These are phyloP conservation scores for Acanthamoeba rhysodes DNA, from an alignment of 208 protist genomes.

Conservation along the genomic window DNA sequence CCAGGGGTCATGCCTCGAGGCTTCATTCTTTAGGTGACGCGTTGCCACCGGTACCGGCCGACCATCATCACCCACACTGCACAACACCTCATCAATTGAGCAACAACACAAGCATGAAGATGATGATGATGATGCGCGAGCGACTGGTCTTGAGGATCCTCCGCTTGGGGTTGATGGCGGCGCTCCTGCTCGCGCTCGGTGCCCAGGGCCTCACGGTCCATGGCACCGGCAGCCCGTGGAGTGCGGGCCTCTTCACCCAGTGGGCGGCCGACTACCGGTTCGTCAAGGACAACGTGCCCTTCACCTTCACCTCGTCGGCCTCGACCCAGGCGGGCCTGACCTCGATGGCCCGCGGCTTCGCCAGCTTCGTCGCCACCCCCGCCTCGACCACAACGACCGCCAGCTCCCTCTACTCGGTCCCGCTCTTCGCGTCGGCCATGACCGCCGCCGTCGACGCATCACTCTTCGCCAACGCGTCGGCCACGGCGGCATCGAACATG, in stretches of 20 bases:
- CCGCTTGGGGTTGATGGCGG: neutral
- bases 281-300: slow-evolving; percentile 13
- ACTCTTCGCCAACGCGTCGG: neutral
- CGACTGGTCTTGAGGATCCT: neutral
- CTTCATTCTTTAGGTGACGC: no score
- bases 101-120: no score
- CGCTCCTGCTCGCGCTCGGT: neutral
- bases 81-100: no score
- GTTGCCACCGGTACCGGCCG: no score
- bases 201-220: neutral
- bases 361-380: neutral
- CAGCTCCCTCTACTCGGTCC: neutral
- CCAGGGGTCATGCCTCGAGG: no score
- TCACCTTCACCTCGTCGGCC: neutral
- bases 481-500: neutral
- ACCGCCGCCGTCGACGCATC: neutral
- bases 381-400: neutral
- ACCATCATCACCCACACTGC: no score
- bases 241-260: neutral
- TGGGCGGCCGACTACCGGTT: slow-evolving; percentile 2
- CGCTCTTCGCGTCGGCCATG: neutral
- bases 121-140: no score
- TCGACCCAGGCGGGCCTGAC: neutral
- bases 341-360: neutral
- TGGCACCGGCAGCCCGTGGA: neutral